Evolutionary conservation across 1,139 yeast species (phyloP), one percentile per base, ranked within the genome.

Genomic region (Lodderomyces parapsilosis): DNA sequence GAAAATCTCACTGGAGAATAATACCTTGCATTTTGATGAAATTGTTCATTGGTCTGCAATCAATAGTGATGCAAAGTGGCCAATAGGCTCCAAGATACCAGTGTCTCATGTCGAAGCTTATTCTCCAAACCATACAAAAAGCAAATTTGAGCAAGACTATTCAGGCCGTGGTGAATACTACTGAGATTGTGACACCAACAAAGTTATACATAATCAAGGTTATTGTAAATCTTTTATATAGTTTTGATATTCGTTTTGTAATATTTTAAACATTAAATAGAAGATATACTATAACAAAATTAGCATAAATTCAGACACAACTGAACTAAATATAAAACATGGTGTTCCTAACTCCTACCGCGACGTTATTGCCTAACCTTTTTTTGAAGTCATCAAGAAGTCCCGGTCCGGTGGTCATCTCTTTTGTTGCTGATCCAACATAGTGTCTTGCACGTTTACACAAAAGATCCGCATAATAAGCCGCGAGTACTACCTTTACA

Each of bases 31-130:
- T 24, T 74, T 73, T 48, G 75, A 74, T 39, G 50, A 54, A 9
- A 65, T 73, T 6, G 59, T 62, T 1, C 61, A 62, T 42, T 71
- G 74, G 68, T 61, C 58, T 39, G 74, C 66, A 38, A 61, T 69
- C 2, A 58, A 58, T 22, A 57, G 59, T 28, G 78, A 72, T 45
- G 60, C 71, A 6, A 71, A 68, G 49, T 74, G 78, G 78, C 79
- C 79, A 0, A 49, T 69, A 39, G 78, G 78, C 0, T 56, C 63
- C 6, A 60, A 61, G 39, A 67, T 73, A 6, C 78, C 78, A 1
- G 57, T 64, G 6, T 46, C 54, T 13, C 37, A 44, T 7, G 47
- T 56, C 4, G 42, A 43, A 24, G 47, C 55, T 6, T 55, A 42
- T 30, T 38, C 46, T 1, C 55, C 57, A 11, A 17, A 17, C 9